Base-by-base conservation (phyloP, 768 basidiomycete genomes). In the Daedaleopsis sinensis region DNA sequence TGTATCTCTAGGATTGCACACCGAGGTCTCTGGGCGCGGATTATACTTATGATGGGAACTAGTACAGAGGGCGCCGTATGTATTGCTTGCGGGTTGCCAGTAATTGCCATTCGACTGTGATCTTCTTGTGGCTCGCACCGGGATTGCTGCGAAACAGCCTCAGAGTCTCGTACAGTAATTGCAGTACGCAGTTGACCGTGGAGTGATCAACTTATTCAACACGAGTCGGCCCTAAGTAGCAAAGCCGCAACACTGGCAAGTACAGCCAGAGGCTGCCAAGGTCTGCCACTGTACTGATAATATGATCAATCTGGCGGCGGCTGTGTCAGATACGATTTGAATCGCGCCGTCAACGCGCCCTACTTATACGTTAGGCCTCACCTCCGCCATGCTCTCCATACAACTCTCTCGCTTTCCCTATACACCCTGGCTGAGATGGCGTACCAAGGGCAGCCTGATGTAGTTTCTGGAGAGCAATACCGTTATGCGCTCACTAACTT, bases 401-500 rank as follows among this genome's bases (percentile, higher is more conserved):
- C 35, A 6, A 18, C 19, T 16, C 8, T n/a, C 15, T 43, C 24
- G 19, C 21, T 15, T 32, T 43, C 37, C 19, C 27, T 24, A 37
- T 4, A n/a, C 37, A 21, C 8, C 35, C n/a, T 18, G 24, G 8
- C 12, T 19, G 13, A 18, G 16, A 63, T 62, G 65, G 54, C 65
- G 27, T 54, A 61, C 27, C 62, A 57, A 47, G 65, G 58, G 3
- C 65, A 67, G 24, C 65, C 62, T 24, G 70, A 69, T 46, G 62
- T 71, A 57, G 77, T 82, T 55, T 76, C 78, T 13, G 77, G 80
- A 48, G 89, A 91, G 58, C 88, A 91, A 66, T 92, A 93, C 70
- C 85, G 89, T 60, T 93, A 93, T 76, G 92, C 91, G 5, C 78
- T 94, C 67, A 85, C 88, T 24, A 92, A 94, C 72, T 94, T 94